These are phyloP conservation scores for Alternaria burnsii DNA, from an alignment of 2,329 filamentous ascomycete species.

Conservation along the genomic window DNA sequence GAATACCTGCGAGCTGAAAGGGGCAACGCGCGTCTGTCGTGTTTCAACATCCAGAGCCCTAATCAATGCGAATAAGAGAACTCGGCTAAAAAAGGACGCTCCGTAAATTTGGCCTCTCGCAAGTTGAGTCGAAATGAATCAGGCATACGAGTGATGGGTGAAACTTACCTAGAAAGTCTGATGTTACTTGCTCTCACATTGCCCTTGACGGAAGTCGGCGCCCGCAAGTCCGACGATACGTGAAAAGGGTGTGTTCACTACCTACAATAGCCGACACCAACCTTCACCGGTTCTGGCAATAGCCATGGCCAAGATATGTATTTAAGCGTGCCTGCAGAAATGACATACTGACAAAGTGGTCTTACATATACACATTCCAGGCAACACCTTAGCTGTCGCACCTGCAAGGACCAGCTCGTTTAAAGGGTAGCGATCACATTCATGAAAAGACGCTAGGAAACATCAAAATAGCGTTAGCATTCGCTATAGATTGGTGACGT, in stretches of 20 bases:
- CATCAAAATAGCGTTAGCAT: background rate
- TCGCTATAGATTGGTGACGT: background rate
- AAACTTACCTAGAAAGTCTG: background rate
- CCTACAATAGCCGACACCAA: background rate
- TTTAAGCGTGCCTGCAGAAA: background rate
- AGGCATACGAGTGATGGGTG: background rate
- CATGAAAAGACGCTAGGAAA: background rate
- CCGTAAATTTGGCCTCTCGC: background rate
- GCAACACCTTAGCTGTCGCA: background rate
- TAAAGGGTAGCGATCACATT: background rate
- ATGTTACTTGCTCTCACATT: background rate
- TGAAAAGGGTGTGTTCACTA: background rate
- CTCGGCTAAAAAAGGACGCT: background rate
- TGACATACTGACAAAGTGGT: background rate
- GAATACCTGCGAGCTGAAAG: constrained; percentile 22
- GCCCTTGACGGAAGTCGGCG: background rate
- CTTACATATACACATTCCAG: background rate
- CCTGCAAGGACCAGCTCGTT: background rate
- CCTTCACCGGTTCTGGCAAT: background rate
- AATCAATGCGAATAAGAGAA: background rate
- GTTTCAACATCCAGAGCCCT: background rate
- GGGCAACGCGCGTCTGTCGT: background rate
- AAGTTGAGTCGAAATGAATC: background rate
- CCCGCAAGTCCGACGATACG: background rate
- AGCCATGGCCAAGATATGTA: background rate